These are phyloP conservation scores for Aegilops tauschii DNA, from an alignment of 176 grass and related monocot species.

Conservation along the genomic window DNA sequence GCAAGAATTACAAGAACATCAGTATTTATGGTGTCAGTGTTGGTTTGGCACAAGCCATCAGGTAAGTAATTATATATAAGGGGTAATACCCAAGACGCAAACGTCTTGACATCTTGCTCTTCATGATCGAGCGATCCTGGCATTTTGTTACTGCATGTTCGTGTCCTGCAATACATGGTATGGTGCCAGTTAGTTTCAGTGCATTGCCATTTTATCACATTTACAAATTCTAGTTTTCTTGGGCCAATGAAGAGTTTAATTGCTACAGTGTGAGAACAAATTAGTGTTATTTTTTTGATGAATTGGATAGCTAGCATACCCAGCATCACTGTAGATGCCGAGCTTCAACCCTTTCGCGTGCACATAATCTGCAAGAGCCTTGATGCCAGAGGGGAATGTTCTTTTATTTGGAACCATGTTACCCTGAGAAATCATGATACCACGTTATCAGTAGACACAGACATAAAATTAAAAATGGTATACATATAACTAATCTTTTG, in stretches of 20 bases:
- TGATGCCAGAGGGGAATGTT: conserved; percentile 81
- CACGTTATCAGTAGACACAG: conserved; percentile 12
- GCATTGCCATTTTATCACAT: neutral
- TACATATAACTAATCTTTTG: neutral
- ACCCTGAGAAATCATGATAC: conserved; percentile 49
- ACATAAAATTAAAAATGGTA: neutral
- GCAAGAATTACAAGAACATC: conserved; percentile 15
- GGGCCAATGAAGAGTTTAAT: conserved; percentile 5
- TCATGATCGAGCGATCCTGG: conserved; percentile 87
- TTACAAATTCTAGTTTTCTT: neutral
- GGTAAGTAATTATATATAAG: neutral
- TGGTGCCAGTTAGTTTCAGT: conserved; percentile 3
- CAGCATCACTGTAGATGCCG: conserved; percentile 89
- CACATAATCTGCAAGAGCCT: conserved; percentile 87
- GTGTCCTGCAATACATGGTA: conserved; percentile 39
- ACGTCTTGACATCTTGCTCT: conserved; percentile 89
- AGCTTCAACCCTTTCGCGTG: conserved; percentile 84
- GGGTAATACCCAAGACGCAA: conserved; percentile 63
- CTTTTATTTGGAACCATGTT: conserved; percentile 57
- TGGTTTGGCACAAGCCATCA: neutral
- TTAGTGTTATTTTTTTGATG: neutral
- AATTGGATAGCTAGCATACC: conserved; percentile 51
- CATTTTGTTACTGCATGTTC: conserved; percentile 70
- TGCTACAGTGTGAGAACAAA: neutral
- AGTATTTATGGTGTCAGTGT: neutral